Base-by-base conservation (phyloP, 345 rosid genomes). In the Rhodamnia rubescens region DNA sequence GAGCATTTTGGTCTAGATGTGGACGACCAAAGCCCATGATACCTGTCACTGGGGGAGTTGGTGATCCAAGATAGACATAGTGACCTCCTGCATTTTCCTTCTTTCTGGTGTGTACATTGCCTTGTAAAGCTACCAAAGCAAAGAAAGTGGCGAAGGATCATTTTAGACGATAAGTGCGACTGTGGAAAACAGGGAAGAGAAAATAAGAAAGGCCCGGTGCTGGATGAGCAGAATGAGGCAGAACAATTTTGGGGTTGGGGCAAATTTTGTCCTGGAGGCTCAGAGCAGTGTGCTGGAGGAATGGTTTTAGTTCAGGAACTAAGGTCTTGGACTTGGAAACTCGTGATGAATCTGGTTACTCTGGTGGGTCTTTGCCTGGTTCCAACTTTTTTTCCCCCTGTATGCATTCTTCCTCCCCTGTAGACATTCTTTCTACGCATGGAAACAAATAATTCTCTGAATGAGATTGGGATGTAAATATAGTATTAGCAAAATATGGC, bases 1-100 rank as follows among this genome's bases (percentile, higher is more conserved):
- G 94, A 91, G 74, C 90, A 88, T 84, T 95, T 91, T 81, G 91
- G 90, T 87, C 81, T 92, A 81, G 92, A 89, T 15, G 22, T 88
- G 47, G 90, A 91, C 44, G 89, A 90, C 58, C 89, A 83, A 82
- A 86, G 84, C 13, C 78, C 80, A 1, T 69, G 13, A 69, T 36
- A 36, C 1, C 40, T 24, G 4, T 69, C 0, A 7, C 7, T 69
- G 47, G 80, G 80, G 80, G 80, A 18, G 4, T 69, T 69, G 80
- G 80, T 20, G 80, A 69, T 69, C 47, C 80, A 36, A 69, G 26
- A 69, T 69, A 12, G 3, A 18, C 36, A 69, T 32, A 20, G 47
- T 0, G 0, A 1, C 26, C 47, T n/a, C n/a, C n/a, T 36, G 24
- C 47, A 18, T 36, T 69, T 69, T 36, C 47, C 47, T 69, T 69